Evolutionary conservation across 306 rosid species (phyloP), one percentile per base, ranked within the genome.

Genomic region (Cotoneaster glaucophyllus): DNA sequence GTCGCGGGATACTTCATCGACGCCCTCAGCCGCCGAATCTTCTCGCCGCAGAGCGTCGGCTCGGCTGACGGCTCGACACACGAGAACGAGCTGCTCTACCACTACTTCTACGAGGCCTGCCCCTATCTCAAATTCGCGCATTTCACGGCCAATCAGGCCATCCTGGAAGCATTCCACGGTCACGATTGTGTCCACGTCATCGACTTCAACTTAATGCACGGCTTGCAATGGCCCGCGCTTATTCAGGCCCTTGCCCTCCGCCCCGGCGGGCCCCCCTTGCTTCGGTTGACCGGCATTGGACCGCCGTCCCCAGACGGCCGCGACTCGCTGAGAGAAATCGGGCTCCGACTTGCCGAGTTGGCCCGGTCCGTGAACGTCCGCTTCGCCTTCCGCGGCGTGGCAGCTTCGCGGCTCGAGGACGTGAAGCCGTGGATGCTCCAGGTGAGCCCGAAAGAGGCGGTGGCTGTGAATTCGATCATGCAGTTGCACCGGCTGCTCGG

Each of bases 381-480:
- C 6, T 91, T 93, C 78, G 85, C 97, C 0, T 93, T 93, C 24
- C 97, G 97, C 0, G 98, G 98, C 0, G 98, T 93, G 4, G 96
- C 98, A 25, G 97, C 98, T 31, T 48, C 80, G 21, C 59, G 96
- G 73, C 87, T 93, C 0, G 98, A 93, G 70, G 98, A 93, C 50
- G 97, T 93, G 67, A 86, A 88, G 80, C 98, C 96, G 28, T 90
- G 98, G 97, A 91, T 93, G 97, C 93, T 93, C 2, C 88, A 91
- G 78, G 93, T 88, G 31, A 77, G 78, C 29, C 83, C 96, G 0
- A 85, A 88, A 53, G 98, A 93, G 29, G 96, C 94, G 0, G 90
- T 93, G 15, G 98, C 97, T 3, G 91, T 93, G 8, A 93, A 93
- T 79, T 90, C 97, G 10, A 79, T 93, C 74, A 71, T 91, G 94